Evolutionary conservation across 768 basidiomycete genomes (phyloP).

Genomic region (Hericium coralloides): DNA sequence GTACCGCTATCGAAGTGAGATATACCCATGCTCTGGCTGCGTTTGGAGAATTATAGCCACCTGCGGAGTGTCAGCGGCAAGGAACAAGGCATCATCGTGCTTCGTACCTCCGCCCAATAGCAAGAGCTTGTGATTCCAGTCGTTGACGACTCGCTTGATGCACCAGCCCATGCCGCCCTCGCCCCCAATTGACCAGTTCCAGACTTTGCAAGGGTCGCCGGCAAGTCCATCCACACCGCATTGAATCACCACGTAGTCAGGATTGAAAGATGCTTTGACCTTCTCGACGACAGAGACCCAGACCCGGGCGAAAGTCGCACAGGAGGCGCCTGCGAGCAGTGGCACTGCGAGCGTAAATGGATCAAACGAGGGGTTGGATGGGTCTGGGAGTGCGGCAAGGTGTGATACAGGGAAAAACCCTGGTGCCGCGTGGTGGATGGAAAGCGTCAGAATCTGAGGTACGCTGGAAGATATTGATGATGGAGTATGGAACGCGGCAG

Average conservation of each 20-base stretch:
- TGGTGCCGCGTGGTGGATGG: constrained; percentile 73
- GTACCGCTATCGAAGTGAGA: constrained; percentile 69
- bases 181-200: constrained; percentile 59
- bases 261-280: constrained; percentile 51
- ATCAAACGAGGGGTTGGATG: constrained; percentile 31
- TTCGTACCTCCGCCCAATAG: constrained; percentile 68
- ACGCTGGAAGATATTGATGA: constrained; percentile 22
- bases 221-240: constrained; percentile 85
- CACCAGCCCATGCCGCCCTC: constrained; percentile 64
- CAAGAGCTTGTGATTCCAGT: constrained; percentile 54
- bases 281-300: constrained; percentile 53
- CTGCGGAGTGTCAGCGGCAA: constrained; percentile 22
- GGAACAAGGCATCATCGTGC: too few relatives aligned
- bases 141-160: constrained; percentile 37
- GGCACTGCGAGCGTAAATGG: constrained; percentile 77
- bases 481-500: constrained; percentile 53
- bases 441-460: constrained; percentile 46
- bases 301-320: constrained; percentile 48
- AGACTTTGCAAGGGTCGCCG: constrained; percentile 69
- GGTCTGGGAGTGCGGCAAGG: constrained; percentile 37
- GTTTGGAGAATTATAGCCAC: constrained; percentile 80
- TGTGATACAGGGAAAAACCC: constrained; percentile 76
- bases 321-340: constrained; percentile 61
- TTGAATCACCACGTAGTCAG: constrained; percentile 76
- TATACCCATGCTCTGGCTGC: constrained; percentile 83